Base-by-base conservation (phyloP, 257 asterid species). In the Ilex aquifolium region DNA sequence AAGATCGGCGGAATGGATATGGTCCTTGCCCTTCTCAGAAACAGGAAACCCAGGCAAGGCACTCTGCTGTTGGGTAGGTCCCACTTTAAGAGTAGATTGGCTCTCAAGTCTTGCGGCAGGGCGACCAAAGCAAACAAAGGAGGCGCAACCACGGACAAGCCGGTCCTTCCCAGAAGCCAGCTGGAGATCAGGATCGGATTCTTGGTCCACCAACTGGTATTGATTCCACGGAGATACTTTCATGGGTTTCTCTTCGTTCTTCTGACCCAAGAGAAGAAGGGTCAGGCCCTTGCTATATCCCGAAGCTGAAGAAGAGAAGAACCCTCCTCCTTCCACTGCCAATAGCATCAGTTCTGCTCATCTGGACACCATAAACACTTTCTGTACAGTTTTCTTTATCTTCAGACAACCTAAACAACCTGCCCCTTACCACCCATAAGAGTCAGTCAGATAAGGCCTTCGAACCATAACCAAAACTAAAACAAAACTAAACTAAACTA, bases 301-400 rank as follows among this genome's bases (percentile, higher is more conserved):
- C 56, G 96, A 85, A n/a, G 91, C 99, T 69, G 99, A 93, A 76
- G 99, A 82, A 67, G 97, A 93, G 90, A 93, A 93, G 79, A 93
- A 90, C 12, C 97, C 95, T 72, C 99, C 99, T 78, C 99, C 99
- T 85, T 89, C 99, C 72, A 83, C 93, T 65, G 99, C 96, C 65
- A 93, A 82, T 90, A 93, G 82, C 99, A 93, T 93, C 84, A 76
- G 97, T 70, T 76, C 89, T 78, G 83, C 84, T 85, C 97, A 93
- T 93, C 93, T 77, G 89, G 72, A 67, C 82, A 82, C 67, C 80
- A 71, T 48, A 62, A 69, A 55, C 62, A 69, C 71, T 67, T 44
- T 59, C 16, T 6, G 44, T 60, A 16, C 51, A 61, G 65, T 40
- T 58, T 21, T 59, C 40, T 56, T 36, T 5, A 8, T 65, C 73